Percentiles rank a stretch among this genome's conserved stretches.
phyloP scores from a whole-genome alignment of 257 asterid species.

The Mitragyna speciosa region DNA sequence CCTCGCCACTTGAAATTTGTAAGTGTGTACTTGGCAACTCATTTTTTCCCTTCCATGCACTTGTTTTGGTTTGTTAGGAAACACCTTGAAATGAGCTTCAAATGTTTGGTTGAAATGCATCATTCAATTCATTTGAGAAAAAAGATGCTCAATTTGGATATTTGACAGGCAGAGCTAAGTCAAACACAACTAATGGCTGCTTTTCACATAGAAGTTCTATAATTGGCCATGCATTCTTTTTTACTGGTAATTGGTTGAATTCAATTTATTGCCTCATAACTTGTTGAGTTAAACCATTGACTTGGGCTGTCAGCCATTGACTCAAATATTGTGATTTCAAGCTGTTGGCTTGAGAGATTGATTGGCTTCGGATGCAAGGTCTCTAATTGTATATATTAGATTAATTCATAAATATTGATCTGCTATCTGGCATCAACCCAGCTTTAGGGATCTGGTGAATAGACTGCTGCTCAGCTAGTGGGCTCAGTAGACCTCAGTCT shows the following conservation, averaged over 20 bases:
- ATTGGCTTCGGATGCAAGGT: too few species aligned
- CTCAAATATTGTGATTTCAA: too few species aligned
- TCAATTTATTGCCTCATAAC: too few species aligned
- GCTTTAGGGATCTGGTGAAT: too few species aligned
- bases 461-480: too few species aligned
- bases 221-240: neutral
- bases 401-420: neutral
- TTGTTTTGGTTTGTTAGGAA: neutral
- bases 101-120: neutral
- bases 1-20: slow-evolving; percentile 78
- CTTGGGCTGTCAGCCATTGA: too few species aligned
- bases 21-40: slow-evolving; percentile 29
- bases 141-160: neutral
- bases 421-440: too few species aligned
- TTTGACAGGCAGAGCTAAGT: neutral
- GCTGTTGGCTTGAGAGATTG: too few species aligned
- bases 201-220: neutral
- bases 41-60: neutral
- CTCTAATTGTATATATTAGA: too few species aligned
- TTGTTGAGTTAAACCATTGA: too few species aligned
- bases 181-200: neutral
- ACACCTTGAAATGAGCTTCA: neutral
- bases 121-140: neutral
- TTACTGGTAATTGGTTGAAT: too few species aligned
- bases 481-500: too few species aligned